Base-by-base conservation (phyloP, 495 filamentous ascomycete genomes). In the Niebla homalea region DNA sequence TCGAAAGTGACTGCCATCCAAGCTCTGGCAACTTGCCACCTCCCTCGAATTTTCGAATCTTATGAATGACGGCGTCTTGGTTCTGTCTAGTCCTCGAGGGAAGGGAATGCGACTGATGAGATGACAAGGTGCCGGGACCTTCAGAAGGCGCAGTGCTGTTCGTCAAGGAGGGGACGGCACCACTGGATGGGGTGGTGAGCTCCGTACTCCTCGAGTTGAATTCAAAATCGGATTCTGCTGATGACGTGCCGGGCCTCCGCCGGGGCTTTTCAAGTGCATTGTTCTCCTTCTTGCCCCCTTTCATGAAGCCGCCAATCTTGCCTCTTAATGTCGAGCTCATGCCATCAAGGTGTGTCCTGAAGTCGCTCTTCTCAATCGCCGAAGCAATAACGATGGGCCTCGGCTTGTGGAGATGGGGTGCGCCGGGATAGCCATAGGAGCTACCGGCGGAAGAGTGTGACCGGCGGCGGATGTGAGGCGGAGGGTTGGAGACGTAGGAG, bases 261-360 rank as follows among this genome's bases (percentile, higher is more conserved):
- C 23, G 43, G 5, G 37, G 46, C 36, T 41, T 21, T 4, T 56
- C 48, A 1, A 49, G 46, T 6, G 20, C 38, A n/a, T 32, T 37
- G 21, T 6, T 32, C 36, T 58, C 53, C 35, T 61, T 51, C 38
- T 44, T 52, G 4, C 52, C 51, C 10, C 14, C 45, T 25, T 56
- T 56, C 23, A 61, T 54, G 43, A 61, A 48, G 22, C 56, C 48
- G 11, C 58, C 58, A 11, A 61, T 43, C 40, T 61, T 61, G 1
- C 58, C 58, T n/a, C 58, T 54, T 38, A 61, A 50, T 35, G 36
- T 61, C 20, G 58, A 55, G 48, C 58, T 61, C 58, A 61, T 61
- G 43, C 58, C 58, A 61, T 61, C 58, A 8, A 61, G 51, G 45
- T 61, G 58, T 4, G 58, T 61, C 32, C 58, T 41, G 29, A 61